phyloP scores from a whole-genome alignment of 2,329 filamentous ascomycete genomes.

The Chaetomiaceae sp. region DNA sequence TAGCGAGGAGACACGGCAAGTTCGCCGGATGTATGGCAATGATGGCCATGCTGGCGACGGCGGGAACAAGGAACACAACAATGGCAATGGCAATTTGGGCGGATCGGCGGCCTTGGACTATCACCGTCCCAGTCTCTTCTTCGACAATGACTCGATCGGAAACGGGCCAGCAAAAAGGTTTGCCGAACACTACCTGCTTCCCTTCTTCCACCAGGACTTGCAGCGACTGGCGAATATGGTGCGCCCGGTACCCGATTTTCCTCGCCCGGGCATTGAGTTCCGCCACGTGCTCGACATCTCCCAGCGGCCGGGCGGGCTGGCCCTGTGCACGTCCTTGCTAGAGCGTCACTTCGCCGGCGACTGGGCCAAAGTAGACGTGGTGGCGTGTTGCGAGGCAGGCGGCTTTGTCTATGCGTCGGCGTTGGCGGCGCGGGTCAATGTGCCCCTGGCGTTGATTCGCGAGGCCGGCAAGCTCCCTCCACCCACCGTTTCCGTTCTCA shows the following conservation, averaged over 20 bases:
- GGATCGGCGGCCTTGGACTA: constrained; percentile 29
- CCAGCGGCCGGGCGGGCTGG: constrained; percentile 47
- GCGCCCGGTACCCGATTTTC: constrained; percentile 45
- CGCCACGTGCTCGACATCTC: constrained; percentile 54
- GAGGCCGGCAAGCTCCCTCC: constrained; percentile 56
- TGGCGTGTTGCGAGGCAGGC: constrained; percentile 54
- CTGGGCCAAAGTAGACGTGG: constrained; percentile 42
- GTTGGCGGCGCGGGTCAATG: constrained; percentile 38
- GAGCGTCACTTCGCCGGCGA: constrained; percentile 41
- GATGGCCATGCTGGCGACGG: too few species aligned
- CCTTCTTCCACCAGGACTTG: constrained; percentile 44
- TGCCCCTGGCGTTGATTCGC: constrained; percentile 49
- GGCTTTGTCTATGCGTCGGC: constrained; percentile 53
- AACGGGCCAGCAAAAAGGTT: constrained; percentile 25
- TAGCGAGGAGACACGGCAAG: constrained; percentile 33
- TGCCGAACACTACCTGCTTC: constrained; percentile 36
- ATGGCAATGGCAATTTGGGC: constrained; percentile 16
- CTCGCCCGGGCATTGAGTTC: constrained; percentile 48
- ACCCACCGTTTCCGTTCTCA: constrained; percentile 47
- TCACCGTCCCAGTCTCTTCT: constrained; percentile 43
- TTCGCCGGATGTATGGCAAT: constrained; percentile 32
- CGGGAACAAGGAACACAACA: not conserved
- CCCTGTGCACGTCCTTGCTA: constrained; percentile 48
- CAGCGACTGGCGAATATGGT: constrained; percentile 48
- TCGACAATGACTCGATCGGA: constrained; percentile 48